A percentile compares a stretch with the other conserved stretches of the same genome.
Evolutionary conservation across 345 rosid genomes (phyloP).

Genomic region (Bretschneidera sinensis): DNA sequence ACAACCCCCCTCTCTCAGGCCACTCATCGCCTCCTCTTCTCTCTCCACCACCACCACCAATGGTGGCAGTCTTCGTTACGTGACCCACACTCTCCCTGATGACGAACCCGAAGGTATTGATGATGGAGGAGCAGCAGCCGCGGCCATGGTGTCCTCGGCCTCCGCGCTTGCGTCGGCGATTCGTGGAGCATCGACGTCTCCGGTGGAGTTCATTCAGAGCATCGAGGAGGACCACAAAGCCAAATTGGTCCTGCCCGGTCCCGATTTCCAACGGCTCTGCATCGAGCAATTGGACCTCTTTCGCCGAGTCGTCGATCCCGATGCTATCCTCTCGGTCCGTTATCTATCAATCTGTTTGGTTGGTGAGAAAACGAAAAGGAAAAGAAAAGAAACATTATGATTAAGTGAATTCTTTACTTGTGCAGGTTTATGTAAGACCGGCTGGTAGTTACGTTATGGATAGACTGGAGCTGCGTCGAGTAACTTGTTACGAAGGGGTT

Average conservation of each 20-base stretch:
- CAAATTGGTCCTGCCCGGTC: constrained; percentile 66
- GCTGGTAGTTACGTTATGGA: constrained; percentile 98
- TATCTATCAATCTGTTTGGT: not conserved
- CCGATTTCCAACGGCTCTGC: constrained; percentile 79
- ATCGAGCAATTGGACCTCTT: constrained; percentile 76
- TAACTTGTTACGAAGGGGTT: constrained; percentile 47
- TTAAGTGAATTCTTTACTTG: not conserved
- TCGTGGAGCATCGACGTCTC: constrained; percentile 54
- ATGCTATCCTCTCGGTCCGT: constrained; percentile 68
- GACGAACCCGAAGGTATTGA: constrained; percentile 22
- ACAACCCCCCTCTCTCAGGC: constrained; percentile 26
- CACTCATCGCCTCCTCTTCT: constrained; percentile 31
- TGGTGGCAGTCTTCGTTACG: constrained; percentile 38
- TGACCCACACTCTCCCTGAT: constrained; percentile 35
- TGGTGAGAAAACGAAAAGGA: not conserved
- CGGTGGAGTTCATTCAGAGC: constrained; percentile 65
- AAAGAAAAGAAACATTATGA: not conserved
- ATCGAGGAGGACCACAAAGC: constrained; percentile 52
- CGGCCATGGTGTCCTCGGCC: constrained; percentile 53
- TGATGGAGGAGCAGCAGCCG: constrained; percentile 6
- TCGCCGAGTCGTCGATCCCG: constrained; percentile 64
- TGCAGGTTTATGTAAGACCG: constrained; percentile 82
- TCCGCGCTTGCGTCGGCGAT: constrained; percentile 76
- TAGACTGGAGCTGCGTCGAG: constrained; percentile 78
- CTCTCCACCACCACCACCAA: constrained; percentile 20